Evolutionary conservation across 441 rosid genomes (phyloP).

Genomic region (Omphalea diandra): DNA sequence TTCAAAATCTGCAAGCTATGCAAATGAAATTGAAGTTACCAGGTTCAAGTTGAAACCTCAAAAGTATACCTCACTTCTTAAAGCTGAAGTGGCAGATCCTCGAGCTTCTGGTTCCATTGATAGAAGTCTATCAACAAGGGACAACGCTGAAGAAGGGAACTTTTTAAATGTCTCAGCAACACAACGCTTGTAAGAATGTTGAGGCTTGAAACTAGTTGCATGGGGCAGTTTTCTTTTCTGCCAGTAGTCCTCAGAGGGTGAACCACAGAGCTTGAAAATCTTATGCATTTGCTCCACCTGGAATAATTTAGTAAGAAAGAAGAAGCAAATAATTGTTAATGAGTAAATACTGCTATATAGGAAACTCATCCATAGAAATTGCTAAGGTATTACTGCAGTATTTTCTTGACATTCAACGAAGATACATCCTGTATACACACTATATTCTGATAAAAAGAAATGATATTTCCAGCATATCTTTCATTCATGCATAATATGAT

Average conservation of each 20-base stretch:
- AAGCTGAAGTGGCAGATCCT: constrained; percentile 60
- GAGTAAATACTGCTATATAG: too few species aligned
- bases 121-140: constrained; percentile 67
- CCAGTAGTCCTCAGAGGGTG: constrained; percentile 80
- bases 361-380: too few species aligned
- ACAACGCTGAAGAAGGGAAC: constrained; percentile 59
- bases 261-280: constrained; percentile 92
- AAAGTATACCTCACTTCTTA: constrained; percentile 59
- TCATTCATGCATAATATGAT: neutral
- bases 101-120: constrained; percentile 69
- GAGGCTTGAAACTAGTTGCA: constrained; percentile 82
- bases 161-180: constrained; percentile 54
- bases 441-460: too few species aligned
- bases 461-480: too few species aligned
- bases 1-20: neutral
- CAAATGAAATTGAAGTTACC: neutral
- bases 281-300: constrained; percentile 98
- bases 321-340: neutral
- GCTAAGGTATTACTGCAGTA: too few species aligned
- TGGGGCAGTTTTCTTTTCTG: constrained; percentile 54
- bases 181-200: constrained; percentile 62
- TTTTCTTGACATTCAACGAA: too few species aligned
- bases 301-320: constrained; percentile 4
- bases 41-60: neutral
- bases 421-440: too few species aligned